These are phyloP conservation scores for Monilinia aucupariae DNA, from an alignment of 2,329 filamentous ascomycete genomes.

Conservation along the genomic window DNA sequence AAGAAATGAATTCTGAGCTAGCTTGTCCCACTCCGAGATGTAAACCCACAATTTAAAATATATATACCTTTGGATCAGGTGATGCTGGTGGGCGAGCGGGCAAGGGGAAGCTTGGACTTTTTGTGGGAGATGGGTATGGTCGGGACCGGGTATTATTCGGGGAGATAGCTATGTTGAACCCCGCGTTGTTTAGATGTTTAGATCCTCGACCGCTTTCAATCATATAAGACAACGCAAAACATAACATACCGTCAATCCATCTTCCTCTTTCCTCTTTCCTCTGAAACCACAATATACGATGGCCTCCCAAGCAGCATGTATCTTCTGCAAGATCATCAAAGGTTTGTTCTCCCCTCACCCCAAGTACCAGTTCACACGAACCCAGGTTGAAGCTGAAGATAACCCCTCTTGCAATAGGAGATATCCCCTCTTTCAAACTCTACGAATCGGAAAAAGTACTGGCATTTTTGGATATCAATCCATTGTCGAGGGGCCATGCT, in stretches of 20 bases:
- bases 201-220: background rate
- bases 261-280: too few species aligned
- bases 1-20: conserved; percentile 38
- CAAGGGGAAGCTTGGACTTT: background rate
- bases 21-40: conserved; percentile 35
- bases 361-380: background rate
- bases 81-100: fast-evolving
- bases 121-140: background rate
- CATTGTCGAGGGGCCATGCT: conserved; percentile 80
- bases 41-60: conserved; percentile 11
- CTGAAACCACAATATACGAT: background rate
- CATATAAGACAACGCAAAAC: background rate
- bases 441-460: conserved; percentile 90
- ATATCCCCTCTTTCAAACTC: conserved; percentile 95
- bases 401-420: conserved; percentile 51
- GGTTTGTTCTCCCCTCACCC: conserved; percentile 43
- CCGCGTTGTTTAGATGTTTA: background rate
- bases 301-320: conserved; percentile 55
- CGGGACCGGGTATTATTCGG: background rate
- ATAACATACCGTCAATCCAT: background rate
- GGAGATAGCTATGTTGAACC: conserved; percentile 9
- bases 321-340: conserved; percentile 99
- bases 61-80: conserved; percentile 10
- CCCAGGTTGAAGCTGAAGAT: background rate
- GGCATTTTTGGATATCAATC: conserved; percentile 94